Percentiles rank a stretch among this genome's conserved stretches.
phyloP scores from a whole-genome alignment of 148 eudicot genomes.

The Vaccinium myrtillus region DNA sequence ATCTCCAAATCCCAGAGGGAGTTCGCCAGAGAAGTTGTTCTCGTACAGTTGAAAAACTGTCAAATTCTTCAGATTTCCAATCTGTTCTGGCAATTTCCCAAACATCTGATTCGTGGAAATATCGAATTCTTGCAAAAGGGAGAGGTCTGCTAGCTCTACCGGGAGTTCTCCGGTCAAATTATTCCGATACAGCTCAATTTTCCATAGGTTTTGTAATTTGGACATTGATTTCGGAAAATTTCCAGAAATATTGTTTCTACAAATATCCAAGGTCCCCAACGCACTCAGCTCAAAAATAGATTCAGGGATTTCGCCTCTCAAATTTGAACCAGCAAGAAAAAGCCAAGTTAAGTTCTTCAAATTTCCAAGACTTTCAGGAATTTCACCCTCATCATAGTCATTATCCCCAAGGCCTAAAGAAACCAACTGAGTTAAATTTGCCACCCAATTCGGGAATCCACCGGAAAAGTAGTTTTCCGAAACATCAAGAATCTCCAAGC shows the following conservation, averaged over 20 bases:
- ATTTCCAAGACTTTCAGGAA: slow-evolving; percentile 62
- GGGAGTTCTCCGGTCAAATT: slow-evolving; percentile 79
- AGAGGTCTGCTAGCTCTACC: slow-evolving; percentile 49
- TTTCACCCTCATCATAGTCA: slow-evolving; percentile 50
- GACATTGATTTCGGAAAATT: slow-evolving; percentile 50
- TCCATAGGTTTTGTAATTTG: slow-evolving; percentile 44
- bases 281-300: slow-evolving; percentile 54
- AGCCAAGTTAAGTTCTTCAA: slow-evolving; percentile 69
- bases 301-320: slow-evolving; percentile 73
- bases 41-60: slow-evolving; percentile 61
- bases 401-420: slow-evolving; percentile 61
- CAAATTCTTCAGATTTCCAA: slow-evolving; percentile 65
- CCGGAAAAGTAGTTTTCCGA: slow-evolving; percentile 65
- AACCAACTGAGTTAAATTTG: slow-evolving; percentile 47
- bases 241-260: slow-evolving; percentile 61
- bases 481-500: slow-evolving; percentile 62
- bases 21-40: slow-evolving; percentile 69
- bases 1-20: slow-evolving; percentile 81
- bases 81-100: slow-evolving; percentile 63
- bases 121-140: slow-evolving; percentile 72
- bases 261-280: slow-evolving; percentile 62
- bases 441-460: slow-evolving; percentile 75
- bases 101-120: slow-evolving; percentile 67
- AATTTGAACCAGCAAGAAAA: slow-evolving; percentile 41
- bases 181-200: slow-evolving; percentile 77